Percentiles rank a stretch among this genome's conserved stretches.
Evolutionary conservation across 768 basidiomycete genomes (phyloP).

Genomic region (Strobilomyces echinocephalus): DNA sequence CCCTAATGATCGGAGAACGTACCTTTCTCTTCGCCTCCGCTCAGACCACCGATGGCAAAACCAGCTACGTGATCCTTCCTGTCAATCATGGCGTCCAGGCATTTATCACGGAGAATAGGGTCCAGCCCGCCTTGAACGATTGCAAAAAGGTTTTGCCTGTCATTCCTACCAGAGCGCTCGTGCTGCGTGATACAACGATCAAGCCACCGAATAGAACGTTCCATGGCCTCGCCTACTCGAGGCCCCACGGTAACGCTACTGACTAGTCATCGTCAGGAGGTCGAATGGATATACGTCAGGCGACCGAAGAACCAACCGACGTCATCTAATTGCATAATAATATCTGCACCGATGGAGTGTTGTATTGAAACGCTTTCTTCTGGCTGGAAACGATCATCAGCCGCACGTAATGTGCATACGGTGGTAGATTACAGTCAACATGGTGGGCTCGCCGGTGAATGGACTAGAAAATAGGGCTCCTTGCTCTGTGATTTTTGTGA

Average conservation of each 20-base stretch:
- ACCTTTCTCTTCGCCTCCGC: conserved; percentile 92
- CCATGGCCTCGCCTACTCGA: conserved; percentile 84
- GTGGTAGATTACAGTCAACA: conserved; percentile 63
- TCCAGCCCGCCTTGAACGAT: conserved; percentile 90
- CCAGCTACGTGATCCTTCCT: conserved; percentile 77
- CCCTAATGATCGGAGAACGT: conserved; percentile 9
- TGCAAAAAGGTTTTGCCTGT: conserved; percentile 81
- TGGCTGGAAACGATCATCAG: conserved; percentile 44
- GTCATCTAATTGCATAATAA: conserved; percentile 93
- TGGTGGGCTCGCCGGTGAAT: conserved; percentile 82
- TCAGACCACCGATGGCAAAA: conserved; percentile 86
- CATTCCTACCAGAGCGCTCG: conserved; percentile 56
- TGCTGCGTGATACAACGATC: conserved; percentile 83
- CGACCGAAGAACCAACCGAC: conserved; percentile 53
- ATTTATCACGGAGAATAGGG: conserved; percentile 62
- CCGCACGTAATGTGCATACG: not conserved
- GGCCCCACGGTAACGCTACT: conserved; percentile 76
- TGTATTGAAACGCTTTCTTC: conserved; percentile 90
- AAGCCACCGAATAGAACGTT: conserved; percentile 83
- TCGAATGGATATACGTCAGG: not conserved
- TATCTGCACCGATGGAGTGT: conserved; percentile 87
- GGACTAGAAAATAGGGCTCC: conserved; percentile 83
- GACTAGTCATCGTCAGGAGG: conserved; percentile 39
- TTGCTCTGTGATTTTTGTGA: conserved; percentile 82
- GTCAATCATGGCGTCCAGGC: conserved; percentile 76